Evolutionary conservation across 2,329 filamentous ascomycete genomes (phyloP).

Genomic region (Stachybotrys chartarum): DNA sequence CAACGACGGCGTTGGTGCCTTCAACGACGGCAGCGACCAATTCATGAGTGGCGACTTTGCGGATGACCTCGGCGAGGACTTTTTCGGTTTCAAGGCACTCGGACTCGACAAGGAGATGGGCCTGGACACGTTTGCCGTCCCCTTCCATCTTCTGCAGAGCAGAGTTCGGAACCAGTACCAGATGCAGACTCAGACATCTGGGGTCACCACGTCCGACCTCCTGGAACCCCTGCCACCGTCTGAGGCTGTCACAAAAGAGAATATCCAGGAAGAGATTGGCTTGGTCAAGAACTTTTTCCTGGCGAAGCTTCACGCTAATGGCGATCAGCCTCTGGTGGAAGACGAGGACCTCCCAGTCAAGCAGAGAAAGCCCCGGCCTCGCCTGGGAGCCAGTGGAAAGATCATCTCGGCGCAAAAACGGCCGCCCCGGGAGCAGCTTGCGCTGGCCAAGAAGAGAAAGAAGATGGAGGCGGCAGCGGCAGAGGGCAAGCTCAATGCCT

Average conservation of each 20-base stretch:
- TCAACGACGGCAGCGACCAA: constrained; percentile 95
- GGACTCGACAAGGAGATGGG: constrained; percentile 89
- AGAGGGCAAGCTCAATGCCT: constrained; percentile 33
- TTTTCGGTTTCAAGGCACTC: constrained; percentile 95
- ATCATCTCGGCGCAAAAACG: constrained; percentile 80
- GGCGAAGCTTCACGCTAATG: constrained; percentile 77
- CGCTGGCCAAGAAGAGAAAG: constrained; percentile 81
- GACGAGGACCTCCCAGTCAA: constrained; percentile 93
- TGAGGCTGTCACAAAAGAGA: constrained; percentile 73
- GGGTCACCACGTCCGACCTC: constrained; percentile 50
- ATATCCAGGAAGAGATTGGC: constrained; percentile 72
- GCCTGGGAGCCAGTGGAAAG: constrained; percentile 67
- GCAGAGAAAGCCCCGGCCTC: constrained; percentile 69
- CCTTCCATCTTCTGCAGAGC: constrained; percentile 87
- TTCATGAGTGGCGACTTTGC: constrained; percentile 96
- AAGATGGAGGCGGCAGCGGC: constrained; percentile 60
- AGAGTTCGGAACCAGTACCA: constrained; percentile 82
- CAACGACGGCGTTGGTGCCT: constrained; percentile 79
- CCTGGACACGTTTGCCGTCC: constrained; percentile 79
- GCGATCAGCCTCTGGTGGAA: constrained; percentile 74
- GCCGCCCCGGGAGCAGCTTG: constrained; percentile 73
- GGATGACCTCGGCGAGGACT: constrained; percentile 95
- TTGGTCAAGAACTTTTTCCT: constrained; percentile 89
- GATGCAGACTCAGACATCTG: constrained; percentile 60
- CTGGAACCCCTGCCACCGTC: constrained; percentile 63